Evolutionary conservation across 805 yeast species (phyloP), one percentile per base, ranked within the genome.

Genomic region (Candida rishiriensis): DNA sequence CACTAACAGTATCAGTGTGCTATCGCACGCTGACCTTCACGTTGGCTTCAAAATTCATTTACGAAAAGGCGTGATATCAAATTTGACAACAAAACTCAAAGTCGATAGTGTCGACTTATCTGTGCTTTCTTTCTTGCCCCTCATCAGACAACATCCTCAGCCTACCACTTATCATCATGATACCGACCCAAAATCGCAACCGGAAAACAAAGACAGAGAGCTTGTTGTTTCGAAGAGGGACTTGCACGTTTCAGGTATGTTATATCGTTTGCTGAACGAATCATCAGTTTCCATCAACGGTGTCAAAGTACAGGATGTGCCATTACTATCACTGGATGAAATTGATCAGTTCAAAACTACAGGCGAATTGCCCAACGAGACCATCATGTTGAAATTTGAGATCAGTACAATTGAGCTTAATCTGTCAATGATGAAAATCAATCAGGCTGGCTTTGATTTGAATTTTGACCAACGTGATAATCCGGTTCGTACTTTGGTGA

Each of bases 381-480:
- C 49, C 1, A 18, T 58, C 1, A 52, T 58, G 34, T 40, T 54
- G 2, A 39, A 50, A 10, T 34, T 52, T 5, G 43, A 44, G 3
- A 21, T 58, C 10, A 55, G 50, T 21, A 46, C 61, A 3, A 16
- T 55, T 7, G 49, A 46, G 2, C 36, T 51, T 4, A 48, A 44
- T 40, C 33, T 55, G 11, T 43, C 57, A 2, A 49, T 48, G 13
- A 36, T 61, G 11, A 46, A 41, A 32, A 38, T 42, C 6, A 54
- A 50, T 38, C 56, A 58, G 45, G 66, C 79, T 2, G 81, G 82
- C 2, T 76, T 62, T 49, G 77, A 75, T 34, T 51, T 76, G 11
- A 46, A 62, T 14, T 76, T 67, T 43, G 56, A 57, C 3, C 62
- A 64, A 29, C 56, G 60, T 4, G 80, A 76, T 43, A 61, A 57